These are phyloP conservation scores for Hansenula lynferdii DNA, from an alignment of 1,139 yeast species.

Conservation along the genomic window DNA sequence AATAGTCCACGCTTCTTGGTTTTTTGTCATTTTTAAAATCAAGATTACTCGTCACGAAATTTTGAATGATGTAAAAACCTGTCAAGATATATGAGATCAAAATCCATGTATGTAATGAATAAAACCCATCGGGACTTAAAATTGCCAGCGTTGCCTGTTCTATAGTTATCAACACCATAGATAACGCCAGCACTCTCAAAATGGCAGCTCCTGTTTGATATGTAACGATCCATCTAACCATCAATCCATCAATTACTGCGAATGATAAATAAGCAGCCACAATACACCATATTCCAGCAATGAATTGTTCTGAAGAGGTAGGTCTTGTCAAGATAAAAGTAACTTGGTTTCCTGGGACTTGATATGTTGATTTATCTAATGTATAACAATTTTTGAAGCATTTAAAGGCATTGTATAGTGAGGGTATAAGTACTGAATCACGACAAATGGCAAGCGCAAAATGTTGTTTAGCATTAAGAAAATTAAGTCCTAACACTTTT, in stretches of 20 bases:
- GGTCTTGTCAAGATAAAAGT: constrained; percentile 40
- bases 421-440: constrained; percentile 66
- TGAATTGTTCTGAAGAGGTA: constrained; percentile 62
- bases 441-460: constrained; percentile 67
- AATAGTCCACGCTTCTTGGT: constrained; percentile 63
- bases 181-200: constrained; percentile 77
- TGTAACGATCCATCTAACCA: constrained; percentile 91
- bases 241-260: constrained; percentile 81
- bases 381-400: constrained; percentile 47
- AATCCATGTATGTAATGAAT: constrained; percentile 88
- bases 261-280: constrained; percentile 84
- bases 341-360: background rate
- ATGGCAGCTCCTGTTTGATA: constrained; percentile 88
- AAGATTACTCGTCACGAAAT: constrained; percentile 82
- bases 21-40: constrained; percentile 42
- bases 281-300: constrained; percentile 76
- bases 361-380: constrained; percentile 20
- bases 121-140: constrained; percentile 49
- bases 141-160: constrained; percentile 66
- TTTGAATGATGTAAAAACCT: constrained; percentile 78
- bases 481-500: constrained; percentile 57
- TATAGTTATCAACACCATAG: constrained; percentile 63
- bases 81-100: constrained; percentile 82
- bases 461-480: constrained; percentile 73
- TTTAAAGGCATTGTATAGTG: constrained; percentile 50